Conservation (phyloP, 2,329 filamentous ascomycete species). For the Alternaria hordeiaustralica region DNA sequence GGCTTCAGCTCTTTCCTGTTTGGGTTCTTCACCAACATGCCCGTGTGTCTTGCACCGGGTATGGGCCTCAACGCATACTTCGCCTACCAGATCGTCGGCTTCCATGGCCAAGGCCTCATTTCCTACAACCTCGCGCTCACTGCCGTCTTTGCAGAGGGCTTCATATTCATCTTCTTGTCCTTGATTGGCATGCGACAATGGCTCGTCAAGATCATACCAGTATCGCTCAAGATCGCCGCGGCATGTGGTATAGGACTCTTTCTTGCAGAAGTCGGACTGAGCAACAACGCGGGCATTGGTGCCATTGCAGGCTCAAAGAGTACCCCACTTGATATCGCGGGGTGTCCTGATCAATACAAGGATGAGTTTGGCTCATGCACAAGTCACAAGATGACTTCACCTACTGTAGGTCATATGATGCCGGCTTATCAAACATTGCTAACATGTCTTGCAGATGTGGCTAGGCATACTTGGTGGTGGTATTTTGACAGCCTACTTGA, state of each 20-base stretch:
- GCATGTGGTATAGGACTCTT: constrained; percentile 87
- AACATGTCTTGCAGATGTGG: constrained; percentile 66
- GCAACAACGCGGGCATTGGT: constrained; percentile 82
- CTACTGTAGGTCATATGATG: constrained; percentile 55
- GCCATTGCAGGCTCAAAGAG: constrained; percentile 68
- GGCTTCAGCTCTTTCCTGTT: constrained; percentile 79
- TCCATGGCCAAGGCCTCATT: constrained; percentile 73
- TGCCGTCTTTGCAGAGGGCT: constrained; percentile 86
- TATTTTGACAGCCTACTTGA: constrained; percentile 77
- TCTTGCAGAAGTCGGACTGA: constrained; percentile 75
- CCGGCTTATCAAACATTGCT: constrained; percentile 7
- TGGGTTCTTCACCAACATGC: constrained; percentile 80
- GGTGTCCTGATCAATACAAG: constrained; percentile 67
- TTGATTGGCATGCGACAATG: constrained; percentile 84
- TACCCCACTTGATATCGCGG: constrained; percentile 77
- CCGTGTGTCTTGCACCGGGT: constrained; percentile 49
- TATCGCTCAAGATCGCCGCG: constrained; percentile 84
- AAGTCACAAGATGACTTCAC: constrained; percentile 78
- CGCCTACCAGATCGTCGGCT: constrained; percentile 80
- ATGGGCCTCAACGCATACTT: constrained; percentile 81
- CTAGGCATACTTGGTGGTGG: constrained; percentile 86
- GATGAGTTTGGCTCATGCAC: constrained; percentile 64
- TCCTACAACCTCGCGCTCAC: constrained; percentile 79
- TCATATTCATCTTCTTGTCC: constrained; percentile 81
- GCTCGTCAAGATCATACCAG: constrained; percentile 81